Evolutionary conservation across 2,329 filamentous ascomycete species (phyloP).

Genomic region (Penicillium sp.): DNA sequence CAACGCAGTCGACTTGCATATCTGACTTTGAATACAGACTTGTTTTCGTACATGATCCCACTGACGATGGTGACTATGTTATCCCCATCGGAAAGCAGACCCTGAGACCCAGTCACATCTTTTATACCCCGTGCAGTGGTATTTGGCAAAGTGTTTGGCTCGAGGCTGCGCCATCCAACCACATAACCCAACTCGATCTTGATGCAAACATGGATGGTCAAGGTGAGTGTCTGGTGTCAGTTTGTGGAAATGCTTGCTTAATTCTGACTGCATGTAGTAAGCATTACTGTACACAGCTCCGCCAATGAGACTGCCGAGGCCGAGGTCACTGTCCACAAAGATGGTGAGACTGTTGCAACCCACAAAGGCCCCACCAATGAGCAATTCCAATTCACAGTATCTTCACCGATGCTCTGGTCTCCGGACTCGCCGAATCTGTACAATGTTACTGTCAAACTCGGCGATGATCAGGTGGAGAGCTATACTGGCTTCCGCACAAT

Average conservation of each 20-base stretch:
- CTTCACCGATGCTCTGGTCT: conserved; percentile 61
- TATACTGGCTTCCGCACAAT: conserved; percentile 70
- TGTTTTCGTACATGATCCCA: conserved; percentile 67
- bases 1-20: background rate
- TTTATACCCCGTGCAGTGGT: conserved; percentile 69
- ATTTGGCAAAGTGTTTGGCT: conserved; percentile 76
- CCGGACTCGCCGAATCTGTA: conserved; percentile 63
- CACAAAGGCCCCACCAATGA: conserved; percentile 48
- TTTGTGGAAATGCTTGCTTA: background rate
- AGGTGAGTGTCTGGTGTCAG: conserved; percentile 35
- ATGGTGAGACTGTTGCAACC: conserved; percentile 43
- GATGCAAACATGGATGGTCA: conserved; percentile 56
- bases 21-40: conserved; percentile 40
- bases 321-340: conserved; percentile 40
- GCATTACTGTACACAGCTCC: conserved; percentile 54
- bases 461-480: conserved; percentile 56
- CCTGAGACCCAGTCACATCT: conserved; percentile 54
- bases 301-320: conserved; percentile 33
- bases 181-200: conserved; percentile 60
- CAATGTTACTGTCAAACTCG: conserved; percentile 57
- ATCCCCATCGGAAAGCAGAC: conserved; percentile 68
- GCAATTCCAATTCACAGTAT: conserved; percentile 55
- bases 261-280: conserved; percentile 44
- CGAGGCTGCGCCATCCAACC: conserved; percentile 57
- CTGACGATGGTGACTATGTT: conserved; percentile 54